These are phyloP conservation scores for Coprinopsis marcescibilis DNA, from an alignment of 768 basidiomycete species.

Conservation along the genomic window DNA sequence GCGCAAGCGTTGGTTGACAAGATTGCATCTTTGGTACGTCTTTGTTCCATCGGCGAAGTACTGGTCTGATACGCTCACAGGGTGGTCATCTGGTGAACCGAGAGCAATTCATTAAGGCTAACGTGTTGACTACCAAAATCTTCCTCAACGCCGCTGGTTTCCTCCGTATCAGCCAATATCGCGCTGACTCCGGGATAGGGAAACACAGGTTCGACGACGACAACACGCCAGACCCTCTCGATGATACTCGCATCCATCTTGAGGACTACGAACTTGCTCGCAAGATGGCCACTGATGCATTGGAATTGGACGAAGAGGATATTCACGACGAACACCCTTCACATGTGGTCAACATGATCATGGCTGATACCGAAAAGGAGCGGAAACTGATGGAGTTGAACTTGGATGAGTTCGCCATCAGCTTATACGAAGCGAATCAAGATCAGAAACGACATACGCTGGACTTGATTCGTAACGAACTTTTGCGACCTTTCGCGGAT, in stretches of 20 bases:
- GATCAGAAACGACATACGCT: constrained; percentile 88
- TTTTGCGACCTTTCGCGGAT: constrained; percentile 78
- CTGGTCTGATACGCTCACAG: constrained; percentile 32
- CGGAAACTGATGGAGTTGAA: constrained; percentile 86
- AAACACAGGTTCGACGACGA: constrained; percentile 69
- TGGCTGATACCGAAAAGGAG: constrained; percentile 74
- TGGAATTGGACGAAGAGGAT: constrained; percentile 98
- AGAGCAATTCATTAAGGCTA: constrained; percentile 78
- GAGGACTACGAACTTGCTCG: constrained; percentile 97
- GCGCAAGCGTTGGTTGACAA: constrained; percentile 79
- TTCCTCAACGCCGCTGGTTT: constrained; percentile 94
- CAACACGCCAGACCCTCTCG: constrained; percentile 79
- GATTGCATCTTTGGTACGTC: constrained; percentile 66
- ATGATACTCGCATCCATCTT: constrained; percentile 93
- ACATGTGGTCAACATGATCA: constrained; percentile 78
- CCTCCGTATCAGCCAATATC: constrained; percentile 76
- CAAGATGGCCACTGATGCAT: constrained; percentile 97
- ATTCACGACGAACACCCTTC: constrained; percentile 90
- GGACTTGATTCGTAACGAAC: constrained; percentile 82
- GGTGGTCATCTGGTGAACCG: constrained; percentile 86
- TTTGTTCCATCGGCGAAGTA: constrained; percentile 2
- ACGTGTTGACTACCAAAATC: constrained; percentile 77
- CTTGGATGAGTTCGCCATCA: constrained; percentile 93
- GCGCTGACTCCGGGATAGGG: constrained; percentile 45
- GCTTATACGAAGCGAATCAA: constrained; percentile 76